Evolutionary conservation across 768 basidiomycete genomes (phyloP), one percentile per base, ranked within the genome.

Genomic region (Pisolithus marmoratus): DNA sequence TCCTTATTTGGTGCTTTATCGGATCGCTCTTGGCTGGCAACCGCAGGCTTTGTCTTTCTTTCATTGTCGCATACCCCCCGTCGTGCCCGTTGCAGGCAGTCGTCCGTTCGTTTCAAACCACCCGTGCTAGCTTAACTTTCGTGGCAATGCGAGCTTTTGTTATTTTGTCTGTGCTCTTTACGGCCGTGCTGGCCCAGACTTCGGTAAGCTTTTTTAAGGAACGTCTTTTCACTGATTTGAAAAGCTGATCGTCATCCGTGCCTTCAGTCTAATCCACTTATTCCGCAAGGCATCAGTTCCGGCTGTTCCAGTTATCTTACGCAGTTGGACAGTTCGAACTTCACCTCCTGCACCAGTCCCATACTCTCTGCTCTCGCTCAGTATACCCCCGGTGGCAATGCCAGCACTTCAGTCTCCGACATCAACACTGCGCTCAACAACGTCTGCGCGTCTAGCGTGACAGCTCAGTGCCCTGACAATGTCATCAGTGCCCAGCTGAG

Each of bases 201-300:
- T 64, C 72, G 54, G 78, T 79, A 61, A 43, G 67, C 3, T 48
- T n/a, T 29, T 5, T 2, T 5, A 22, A 8, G n/a, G 17, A n/a
- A 36, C 19, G 27, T 14, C 19, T 22, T 20, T 5, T 1, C 4
- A 7, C 42, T 19, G 15, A 9, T 19, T 36, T 2, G n/a, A 8
- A 20, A 17, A 19, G 27, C 1, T 27, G 2, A 43, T 60, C 59
- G 60, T 52, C 60, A 17, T 59, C 4, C 23, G n/a, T 22, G 41
- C 20, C 47, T 70, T 37, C 63, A 73, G 45, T 54, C 67, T 31
- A 75, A 73, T 63, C 68, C 82, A 11, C 72, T 83, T 59, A 84
- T 94, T 64, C 91, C 92, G n/a, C 52, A 79, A 14, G 79, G 72
- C 49, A 82, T 92, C 61, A 81, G 78, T 62, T 1, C 55, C 1